These are phyloP conservation scores for Aegilops tauschii DNA, from an alignment of 176 grass and related monocot genomes.

Conservation along the genomic window DNA sequence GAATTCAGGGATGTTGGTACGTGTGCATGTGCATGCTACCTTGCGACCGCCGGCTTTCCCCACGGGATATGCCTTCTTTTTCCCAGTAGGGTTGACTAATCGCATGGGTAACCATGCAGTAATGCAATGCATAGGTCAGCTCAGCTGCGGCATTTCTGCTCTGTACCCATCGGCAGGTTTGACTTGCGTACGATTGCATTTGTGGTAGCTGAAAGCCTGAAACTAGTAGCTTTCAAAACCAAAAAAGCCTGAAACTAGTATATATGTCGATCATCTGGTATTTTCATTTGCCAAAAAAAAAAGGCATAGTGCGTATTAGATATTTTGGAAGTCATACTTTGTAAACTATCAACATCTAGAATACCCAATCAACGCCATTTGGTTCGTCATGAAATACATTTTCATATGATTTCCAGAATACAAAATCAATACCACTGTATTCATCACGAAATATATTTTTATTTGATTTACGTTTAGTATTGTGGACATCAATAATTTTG, in stretches of 20 bases:
- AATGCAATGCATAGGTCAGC: not conserved
- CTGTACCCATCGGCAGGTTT: not conserved
- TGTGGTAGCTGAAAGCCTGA: not conserved
- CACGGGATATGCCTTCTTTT: not conserved
- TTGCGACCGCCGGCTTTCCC: slow-evolving; percentile 28
- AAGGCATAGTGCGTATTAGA: not conserved
- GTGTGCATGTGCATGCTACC: slow-evolving; percentile 30
- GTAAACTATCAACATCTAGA: too few species aligned
- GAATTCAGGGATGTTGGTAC: slow-evolving; percentile 42
- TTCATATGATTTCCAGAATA: too few species aligned
- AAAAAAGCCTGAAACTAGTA: too few species aligned
- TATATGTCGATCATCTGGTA: not conserved
- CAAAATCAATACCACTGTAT: too few species aligned
- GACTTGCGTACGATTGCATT: not conserved
- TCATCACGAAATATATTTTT: too few species aligned
- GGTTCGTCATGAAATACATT: too few species aligned
- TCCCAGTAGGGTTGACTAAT: slow-evolving; percentile 30
- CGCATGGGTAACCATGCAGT: slow-evolving; percentile 1
- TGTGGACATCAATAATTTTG: too few species aligned
- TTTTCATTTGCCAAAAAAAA: not conserved
- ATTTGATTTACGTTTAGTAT: too few species aligned
- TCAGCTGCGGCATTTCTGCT: not conserved
- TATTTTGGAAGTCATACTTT: too few species aligned
- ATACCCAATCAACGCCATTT: too few species aligned
- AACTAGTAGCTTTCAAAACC: not conserved